These are phyloP conservation scores for Trifolium pratense DNA, from an alignment of 306 rosid species.

Conservation along the genomic window DNA sequence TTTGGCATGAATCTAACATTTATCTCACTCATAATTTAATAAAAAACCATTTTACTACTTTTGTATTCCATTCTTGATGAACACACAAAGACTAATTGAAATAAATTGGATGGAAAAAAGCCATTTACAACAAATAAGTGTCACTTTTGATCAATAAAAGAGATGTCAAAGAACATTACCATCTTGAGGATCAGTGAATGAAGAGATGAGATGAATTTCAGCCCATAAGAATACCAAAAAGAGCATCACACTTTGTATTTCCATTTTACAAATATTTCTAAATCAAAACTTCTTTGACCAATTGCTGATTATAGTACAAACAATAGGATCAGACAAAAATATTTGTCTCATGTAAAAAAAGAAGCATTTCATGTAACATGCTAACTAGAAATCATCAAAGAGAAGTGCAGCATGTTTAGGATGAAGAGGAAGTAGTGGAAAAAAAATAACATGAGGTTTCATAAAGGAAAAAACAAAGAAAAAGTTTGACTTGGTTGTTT, in stretches of 20 bases:
- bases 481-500: conserved; percentile 31
- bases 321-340: conserved; percentile 22
- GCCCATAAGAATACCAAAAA: conserved; percentile 58
- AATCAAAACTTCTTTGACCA: conserved; percentile 21
- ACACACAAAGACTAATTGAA: conserved; percentile 4
- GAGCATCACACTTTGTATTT: conserved; percentile 45
- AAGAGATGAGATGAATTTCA: conserved; percentile 48
- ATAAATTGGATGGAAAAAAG: neutral
- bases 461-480: conserved; percentile 34
- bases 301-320: conserved; percentile 30
- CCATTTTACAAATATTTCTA: conserved; percentile 46
- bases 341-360: conserved; percentile 18
- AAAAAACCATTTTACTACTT: neutral
- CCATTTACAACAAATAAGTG: neutral
- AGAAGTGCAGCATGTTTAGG: conserved; percentile 22
- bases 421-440: conserved; percentile 20
- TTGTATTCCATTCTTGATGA: neutral
- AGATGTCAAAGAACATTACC: conserved; percentile 48
- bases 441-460: conserved; percentile 34
- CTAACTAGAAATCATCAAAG: conserved; percentile 6
- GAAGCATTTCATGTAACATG: conserved; percentile 29
- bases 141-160: neutral
- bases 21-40: neutral
- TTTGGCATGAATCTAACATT: neutral
- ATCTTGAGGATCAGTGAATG: conserved; percentile 63